Conservation (phyloP, 169 alveolate species). For the Cryptosporidium andersoni region DNA sequence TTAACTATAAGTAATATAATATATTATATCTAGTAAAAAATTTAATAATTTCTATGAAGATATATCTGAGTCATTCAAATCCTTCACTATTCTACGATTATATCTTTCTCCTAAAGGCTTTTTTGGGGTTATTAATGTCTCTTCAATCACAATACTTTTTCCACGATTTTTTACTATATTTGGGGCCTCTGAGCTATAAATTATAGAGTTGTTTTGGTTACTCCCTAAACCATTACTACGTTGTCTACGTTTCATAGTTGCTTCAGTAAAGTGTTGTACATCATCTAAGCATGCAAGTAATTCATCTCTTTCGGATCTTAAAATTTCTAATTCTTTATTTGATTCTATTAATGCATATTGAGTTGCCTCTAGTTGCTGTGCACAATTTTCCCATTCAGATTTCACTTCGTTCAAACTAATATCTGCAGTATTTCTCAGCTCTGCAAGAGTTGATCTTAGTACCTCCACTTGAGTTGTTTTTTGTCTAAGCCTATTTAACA, state of each 20-base stretch:
- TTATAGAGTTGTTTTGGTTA: no score
- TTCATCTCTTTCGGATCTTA: constrained; percentile 67
- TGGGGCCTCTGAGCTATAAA: no score
- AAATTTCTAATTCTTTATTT: constrained; percentile 46
- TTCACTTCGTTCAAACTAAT: constrained; percentile 46
- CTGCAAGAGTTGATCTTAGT: constrained; percentile 56
- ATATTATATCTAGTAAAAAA: no score
- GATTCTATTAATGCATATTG: constrained; percentile 66
- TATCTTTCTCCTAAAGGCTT: no score
- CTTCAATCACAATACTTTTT: no score
- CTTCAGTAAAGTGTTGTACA: constrained; percentile 66
- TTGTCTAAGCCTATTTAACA: constrained; percentile 33
- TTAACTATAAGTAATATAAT: no score
- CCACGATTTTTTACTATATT: no score
- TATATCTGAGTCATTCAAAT: no score
- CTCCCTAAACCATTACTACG: background rate
- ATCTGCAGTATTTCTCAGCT: constrained; percentile 68
- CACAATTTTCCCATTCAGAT: constrained; percentile 65
- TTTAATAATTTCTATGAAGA: no score
- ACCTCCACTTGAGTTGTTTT: constrained; percentile 65
- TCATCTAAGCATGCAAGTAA: constrained; percentile 65
- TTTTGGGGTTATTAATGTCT: no score
- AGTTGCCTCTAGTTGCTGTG: constrained; percentile 64
- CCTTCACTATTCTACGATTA: no score
- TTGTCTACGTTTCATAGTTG: constrained; percentile 68